Evolutionary conservation across 345 rosid genomes (phyloP), one percentile per base, ranked within the genome.

Genomic region (Zanthoxylum bungeanum): DNA sequence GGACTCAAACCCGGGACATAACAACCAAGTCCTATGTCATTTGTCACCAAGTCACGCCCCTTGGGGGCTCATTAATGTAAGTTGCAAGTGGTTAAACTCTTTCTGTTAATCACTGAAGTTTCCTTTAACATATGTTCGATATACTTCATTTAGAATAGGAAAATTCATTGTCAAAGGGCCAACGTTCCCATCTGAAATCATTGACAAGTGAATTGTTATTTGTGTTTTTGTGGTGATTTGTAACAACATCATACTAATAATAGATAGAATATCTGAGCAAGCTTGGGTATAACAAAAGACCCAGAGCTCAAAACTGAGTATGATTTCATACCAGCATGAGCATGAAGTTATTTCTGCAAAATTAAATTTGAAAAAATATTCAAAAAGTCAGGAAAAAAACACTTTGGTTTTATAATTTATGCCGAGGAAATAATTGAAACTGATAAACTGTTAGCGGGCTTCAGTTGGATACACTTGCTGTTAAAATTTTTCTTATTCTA

Each of bases 41-140:
- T n/a, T n/a, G n/a, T n/a, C n/a, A n/a, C n/a, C n/a, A n/a, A n/a
- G n/a, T n/a, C n/a, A n/a, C n/a, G n/a, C n/a, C n/a, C n/a, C n/a
- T n/a, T n/a, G n/a, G n/a, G n/a, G n/a, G n/a, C n/a, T n/a, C 64
- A 51, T 70, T 37, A 25, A 7, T 61, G 76, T 77, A 67, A 28
- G 44, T 73, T 50, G 60, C n/a, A 70, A 69, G 71, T 4, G 42
- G 49, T 77, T 36, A 66, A 75, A 66, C 11, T 66, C 59, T 39
- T 34, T 52, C 59, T 27, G 57, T 73, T 59, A 6, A 14, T 31
- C 49, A 9, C 37, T 4, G 28, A 65, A 50, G 49, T 65, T 65
- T 17, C 37, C 31, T 75, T 31, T 52, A 33, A 67, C 52, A 60
- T 52, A 52, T 50, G 49, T 11, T 67, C 16, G 3, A 21, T 52